phyloP scores from a whole-genome alignment of 2,329 filamentous ascomycete genomes.

The Tolypocladium paradoxum region DNA sequence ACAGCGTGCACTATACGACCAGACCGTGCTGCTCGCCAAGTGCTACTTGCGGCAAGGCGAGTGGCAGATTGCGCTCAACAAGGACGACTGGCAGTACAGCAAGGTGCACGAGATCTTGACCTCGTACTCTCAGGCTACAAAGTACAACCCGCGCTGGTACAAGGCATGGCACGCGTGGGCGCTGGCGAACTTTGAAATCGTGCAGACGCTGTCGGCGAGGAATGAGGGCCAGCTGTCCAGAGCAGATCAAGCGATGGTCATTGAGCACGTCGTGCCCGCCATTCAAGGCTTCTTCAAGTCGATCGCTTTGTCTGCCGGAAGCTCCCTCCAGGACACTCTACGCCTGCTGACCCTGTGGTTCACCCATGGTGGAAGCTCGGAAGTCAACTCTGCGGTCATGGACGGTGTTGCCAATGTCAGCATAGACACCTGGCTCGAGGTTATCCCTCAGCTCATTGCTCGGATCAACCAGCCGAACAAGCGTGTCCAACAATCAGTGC shows the following conservation, averaged over 20 bases:
- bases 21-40: slow-evolving; percentile 72
- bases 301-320: slow-evolving; percentile 81
- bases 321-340: slow-evolving; percentile 90
- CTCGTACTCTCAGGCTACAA: slow-evolving; percentile 86
- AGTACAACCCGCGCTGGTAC: slow-evolving; percentile 92
- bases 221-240: slow-evolving; percentile 39
- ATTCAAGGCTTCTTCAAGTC: slow-evolving; percentile 96
- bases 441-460: slow-evolving; percentile 94
- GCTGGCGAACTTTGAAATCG: slow-evolving; percentile 94
- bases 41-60: slow-evolving; percentile 95
- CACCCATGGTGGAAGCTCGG: slow-evolving; percentile 74
- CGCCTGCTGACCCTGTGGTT: slow-evolving; percentile 94
- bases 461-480: slow-evolving; percentile 93
- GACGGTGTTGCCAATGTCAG: slow-evolving; percentile 88
- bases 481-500: slow-evolving; percentile 79
- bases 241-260: slow-evolving; percentile 54
- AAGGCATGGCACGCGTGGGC: slow-evolving; percentile 99
- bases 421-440: slow-evolving; percentile 96
- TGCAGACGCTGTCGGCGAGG: slow-evolving; percentile 65
- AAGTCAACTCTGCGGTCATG: slow-evolving; percentile 79
- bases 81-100: slow-evolving; percentile 79
- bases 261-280: slow-evolving; percentile 86
- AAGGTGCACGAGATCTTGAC: slow-evolving; percentile 78
- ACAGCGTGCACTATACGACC: slow-evolving; percentile 44
- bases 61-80: slow-evolving; percentile 81